phyloP scores from a whole-genome alignment of 192 early-diverging fungal genomes.

The Pilobolus umbonatus region DNA sequence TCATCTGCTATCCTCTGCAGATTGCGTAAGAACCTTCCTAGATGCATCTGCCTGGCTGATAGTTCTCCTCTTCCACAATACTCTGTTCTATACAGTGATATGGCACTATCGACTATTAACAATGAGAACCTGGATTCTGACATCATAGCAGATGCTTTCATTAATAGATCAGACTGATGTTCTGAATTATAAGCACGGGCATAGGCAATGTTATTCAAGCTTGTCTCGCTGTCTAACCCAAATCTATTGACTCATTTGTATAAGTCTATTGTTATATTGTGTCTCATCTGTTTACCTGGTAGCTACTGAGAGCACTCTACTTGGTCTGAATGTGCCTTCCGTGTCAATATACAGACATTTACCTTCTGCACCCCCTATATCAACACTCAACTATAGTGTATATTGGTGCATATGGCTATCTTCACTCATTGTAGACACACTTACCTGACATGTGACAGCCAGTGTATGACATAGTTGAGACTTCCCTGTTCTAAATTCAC shows the following conservation, averaged over 20 bases:
- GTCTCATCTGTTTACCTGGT: no score
- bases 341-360: slow-evolving; percentile 97
- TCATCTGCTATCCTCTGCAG: slow-evolving; percentile 89
- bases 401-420: background rate
- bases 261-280: no score
- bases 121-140: slow-evolving; percentile 75
- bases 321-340: slow-evolving; percentile 94
- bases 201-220: slow-evolving; percentile 91
- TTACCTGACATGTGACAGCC: slow-evolving; percentile 91
- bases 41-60: slow-evolving; percentile 89
- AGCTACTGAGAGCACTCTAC: slow-evolving; percentile 77
- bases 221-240: slow-evolving; percentile 74
- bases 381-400: slow-evolving; percentile 59
- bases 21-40: slow-evolving; percentile 84
- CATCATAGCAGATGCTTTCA: slow-evolving; percentile 90
- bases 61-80: slow-evolving; percentile 94
- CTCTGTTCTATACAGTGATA: slow-evolving; percentile 93
- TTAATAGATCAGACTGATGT: slow-evolving; percentile 82
- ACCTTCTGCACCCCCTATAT: slow-evolving; percentile 90
- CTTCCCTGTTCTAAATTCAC: slow-evolving; percentile 97
- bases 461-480: slow-evolving; percentile 94
- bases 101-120: slow-evolving; percentile 90
- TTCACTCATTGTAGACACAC: background rate
- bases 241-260: slow-evolving; percentile 11
- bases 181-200: slow-evolving; percentile 95